Conservation (phyloP, 768 basidiomycete genomes). For the Hydnomerulius pinastri region DNA sequence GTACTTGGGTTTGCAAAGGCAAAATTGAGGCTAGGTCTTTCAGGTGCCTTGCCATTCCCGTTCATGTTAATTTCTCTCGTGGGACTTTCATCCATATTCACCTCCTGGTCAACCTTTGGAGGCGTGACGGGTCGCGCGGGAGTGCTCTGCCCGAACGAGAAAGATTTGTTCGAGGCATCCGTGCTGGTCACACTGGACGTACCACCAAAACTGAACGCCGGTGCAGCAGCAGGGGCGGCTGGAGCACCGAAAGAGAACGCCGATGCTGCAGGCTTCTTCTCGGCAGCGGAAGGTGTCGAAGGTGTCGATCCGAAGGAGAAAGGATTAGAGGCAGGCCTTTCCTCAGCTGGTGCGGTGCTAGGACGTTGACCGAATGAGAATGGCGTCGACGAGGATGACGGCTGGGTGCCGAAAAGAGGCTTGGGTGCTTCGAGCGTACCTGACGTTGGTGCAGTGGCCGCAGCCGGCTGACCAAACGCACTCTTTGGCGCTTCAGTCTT, state of each 20-base stretch:
- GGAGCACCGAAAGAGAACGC: slow-evolving; percentile 47
- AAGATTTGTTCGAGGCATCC: slow-evolving; percentile 52
- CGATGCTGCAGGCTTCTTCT: slow-evolving; percentile 37
- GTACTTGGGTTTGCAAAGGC: slow-evolving; percentile 44
- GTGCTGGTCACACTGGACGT: slow-evolving; percentile 37
- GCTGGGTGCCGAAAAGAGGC: slow-evolving; percentile 39
- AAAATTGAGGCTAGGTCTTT: slow-evolving; percentile 48
- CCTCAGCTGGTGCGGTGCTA: slow-evolving; percentile 22
- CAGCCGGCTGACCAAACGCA: slow-evolving; percentile 30
- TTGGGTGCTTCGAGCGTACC: slow-evolving; percentile 41
- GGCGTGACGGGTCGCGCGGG: slow-evolving; percentile 60
- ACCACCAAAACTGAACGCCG: slow-evolving; percentile 50
- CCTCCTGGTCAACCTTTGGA: slow-evolving; percentile 65
- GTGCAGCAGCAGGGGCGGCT: slow-evolving; percentile 31
- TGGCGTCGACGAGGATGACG: slow-evolving; percentile 22
- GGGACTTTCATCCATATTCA: slow-evolving; percentile 83
- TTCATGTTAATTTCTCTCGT: slow-evolving; percentile 58
- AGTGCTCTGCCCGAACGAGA: slow-evolving; percentile 51
- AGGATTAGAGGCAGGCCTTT: slow-evolving; percentile 18
- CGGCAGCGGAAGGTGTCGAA: slow-evolving; percentile 35
- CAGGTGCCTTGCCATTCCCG: slow-evolving; percentile 36
- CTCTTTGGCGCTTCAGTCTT: slow-evolving; percentile 33
- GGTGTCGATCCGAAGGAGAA: slow-evolving; percentile 33
- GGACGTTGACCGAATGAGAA: slow-evolving; percentile 48
- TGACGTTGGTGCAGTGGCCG: slow-evolving; percentile 4